A percentile compares a stretch with the other conserved stretches of the same genome.
Conservation (phyloP, 768 basidiomycete species). For the Podaxis carcinomalis region DNA sequence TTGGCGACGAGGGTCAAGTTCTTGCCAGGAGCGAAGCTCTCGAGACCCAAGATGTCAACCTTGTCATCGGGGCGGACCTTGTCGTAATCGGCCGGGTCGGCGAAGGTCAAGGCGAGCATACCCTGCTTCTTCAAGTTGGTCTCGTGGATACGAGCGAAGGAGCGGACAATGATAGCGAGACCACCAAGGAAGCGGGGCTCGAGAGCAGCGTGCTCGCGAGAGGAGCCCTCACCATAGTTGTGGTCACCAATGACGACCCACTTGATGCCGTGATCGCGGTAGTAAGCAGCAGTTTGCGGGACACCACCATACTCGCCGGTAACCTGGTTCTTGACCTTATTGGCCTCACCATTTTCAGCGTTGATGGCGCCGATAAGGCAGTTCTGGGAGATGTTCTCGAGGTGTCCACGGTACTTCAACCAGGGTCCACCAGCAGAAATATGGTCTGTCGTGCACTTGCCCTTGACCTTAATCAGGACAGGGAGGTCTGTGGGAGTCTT, state of each 20-base stretch:
- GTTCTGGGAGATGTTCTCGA: slow-evolving; percentile 98
- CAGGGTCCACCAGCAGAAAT: slow-evolving; percentile 98
- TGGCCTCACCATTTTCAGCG: slow-evolving; percentile 91
- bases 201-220: slow-evolving; percentile 95
- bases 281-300: slow-evolving; percentile 80
- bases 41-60: slow-evolving; percentile 85
- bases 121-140: slow-evolving; percentile 99
- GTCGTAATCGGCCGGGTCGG: slow-evolving; percentile 90
- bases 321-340: slow-evolving; percentile 88
- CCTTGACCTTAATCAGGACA: slow-evolving; percentile 95
- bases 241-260: slow-evolving; percentile 97
- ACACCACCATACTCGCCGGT: slow-evolving; percentile 86
- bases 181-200: slow-evolving; percentile 95
- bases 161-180: slow-evolving; percentile 91
- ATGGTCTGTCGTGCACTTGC: slow-evolving; percentile 99
- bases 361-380: slow-evolving; percentile 98
- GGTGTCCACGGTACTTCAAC: slow-evolving; percentile 99
- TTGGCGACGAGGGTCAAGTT: slow-evolving; percentile 79
- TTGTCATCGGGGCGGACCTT: slow-evolving; percentile 84
- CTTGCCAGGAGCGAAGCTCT: slow-evolving; percentile 88
- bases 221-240: slow-evolving; percentile 98
- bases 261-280: slow-evolving; percentile 86
- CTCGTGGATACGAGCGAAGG: slow-evolving; percentile 97
- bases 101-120: slow-evolving; percentile 95
- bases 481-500: slow-evolving; percentile 88